A percentile compares a stretch with the other conserved stretches of the same genome.
phyloP scores from a whole-genome alignment of 768 basidiomycete genomes.

The Boletus sensibilis region DNA sequence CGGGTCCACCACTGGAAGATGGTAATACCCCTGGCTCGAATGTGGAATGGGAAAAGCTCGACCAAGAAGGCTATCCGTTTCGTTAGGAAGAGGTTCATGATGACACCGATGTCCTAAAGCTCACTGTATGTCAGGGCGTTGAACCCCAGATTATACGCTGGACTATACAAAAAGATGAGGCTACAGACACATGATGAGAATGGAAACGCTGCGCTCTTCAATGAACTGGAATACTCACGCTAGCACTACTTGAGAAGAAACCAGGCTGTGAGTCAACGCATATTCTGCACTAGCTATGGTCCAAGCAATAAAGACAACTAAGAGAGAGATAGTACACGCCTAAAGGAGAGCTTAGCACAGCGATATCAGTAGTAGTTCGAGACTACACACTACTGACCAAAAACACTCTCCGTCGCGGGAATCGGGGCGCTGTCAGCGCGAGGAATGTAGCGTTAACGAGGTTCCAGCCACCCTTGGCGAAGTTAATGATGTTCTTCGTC shows the following conservation, averaged over 20 bases:
- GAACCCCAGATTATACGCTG: not conserved
- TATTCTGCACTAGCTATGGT: conserved; percentile 17
- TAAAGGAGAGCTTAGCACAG: not conserved
- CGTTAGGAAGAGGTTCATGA: not conserved
- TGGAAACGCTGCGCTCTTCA: not conserved
- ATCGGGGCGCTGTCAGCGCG: conserved; percentile 4
- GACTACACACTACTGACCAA: not conserved
- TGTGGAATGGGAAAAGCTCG: no score
- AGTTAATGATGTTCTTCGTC: conserved; percentile 16
- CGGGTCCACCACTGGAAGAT: no score
- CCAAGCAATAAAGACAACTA: conserved; percentile 16
- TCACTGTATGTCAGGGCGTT: not conserved
- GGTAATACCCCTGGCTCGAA: no score
- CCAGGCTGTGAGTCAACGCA: conserved; percentile 1
- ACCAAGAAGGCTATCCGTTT: not conserved
- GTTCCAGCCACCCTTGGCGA: conserved; percentile 6
- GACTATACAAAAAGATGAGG: not conserved
- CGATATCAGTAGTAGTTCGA: no score
- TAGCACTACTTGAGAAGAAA: conserved; percentile 9
- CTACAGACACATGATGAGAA: not conserved
- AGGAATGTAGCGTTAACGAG: not conserved
- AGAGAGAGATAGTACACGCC: conserved; percentile 12
- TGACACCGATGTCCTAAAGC: not conserved
- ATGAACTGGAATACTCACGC: conserved; percentile 1
- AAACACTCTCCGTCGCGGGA: conserved; percentile 9